Conservation (phyloP, 1,284 basidiomycete genomes). For the Apiotrichum domesticum region DNA sequence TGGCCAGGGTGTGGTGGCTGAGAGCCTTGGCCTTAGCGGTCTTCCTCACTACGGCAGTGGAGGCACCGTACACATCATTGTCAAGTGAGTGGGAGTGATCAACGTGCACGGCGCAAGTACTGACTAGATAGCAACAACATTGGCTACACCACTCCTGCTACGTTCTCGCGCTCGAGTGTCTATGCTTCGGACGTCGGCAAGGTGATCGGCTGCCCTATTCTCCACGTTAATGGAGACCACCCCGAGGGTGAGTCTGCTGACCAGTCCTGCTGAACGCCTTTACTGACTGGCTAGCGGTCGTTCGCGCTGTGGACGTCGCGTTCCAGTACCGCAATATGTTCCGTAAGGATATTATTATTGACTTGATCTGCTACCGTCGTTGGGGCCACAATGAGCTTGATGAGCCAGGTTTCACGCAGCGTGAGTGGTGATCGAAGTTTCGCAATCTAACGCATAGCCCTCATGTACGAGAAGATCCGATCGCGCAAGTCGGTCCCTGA, state of each 20-base stretch:
- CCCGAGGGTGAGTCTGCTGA: constrained; percentile 61
- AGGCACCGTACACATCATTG: constrained; percentile 81
- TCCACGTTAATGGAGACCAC: constrained; percentile 88
- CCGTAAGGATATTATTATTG: constrained; percentile 79
- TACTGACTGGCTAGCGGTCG: constrained; percentile 55
- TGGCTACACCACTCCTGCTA: constrained; percentile 81
- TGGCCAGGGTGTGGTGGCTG: constrained; percentile 86
- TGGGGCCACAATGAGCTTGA: constrained; percentile 86
- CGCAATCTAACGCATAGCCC: constrained; percentile 39
- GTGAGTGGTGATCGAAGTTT: constrained; percentile 14
- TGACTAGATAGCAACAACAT: constrained; percentile 53
- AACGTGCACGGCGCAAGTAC: neutral
- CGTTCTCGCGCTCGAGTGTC: constrained; percentile 69
- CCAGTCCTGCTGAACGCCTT: too few species aligned
- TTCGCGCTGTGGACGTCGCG: constrained; percentile 67
- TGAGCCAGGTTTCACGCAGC: constrained; percentile 82
- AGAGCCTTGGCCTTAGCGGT: constrained; percentile 72
- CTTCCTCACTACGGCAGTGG: constrained; percentile 83
- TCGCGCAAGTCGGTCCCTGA: constrained; percentile 68
- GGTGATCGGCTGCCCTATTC: constrained; percentile 77
- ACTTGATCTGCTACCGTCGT: constrained; percentile 77
- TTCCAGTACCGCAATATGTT: constrained; percentile 78
- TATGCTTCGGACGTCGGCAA: constrained; percentile 88
- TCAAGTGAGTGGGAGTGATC: constrained; percentile 59
- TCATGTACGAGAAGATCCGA: constrained; percentile 81